Conservation (phyloP, 805 yeast genomes). For the Candida peoriensis region DNA sequence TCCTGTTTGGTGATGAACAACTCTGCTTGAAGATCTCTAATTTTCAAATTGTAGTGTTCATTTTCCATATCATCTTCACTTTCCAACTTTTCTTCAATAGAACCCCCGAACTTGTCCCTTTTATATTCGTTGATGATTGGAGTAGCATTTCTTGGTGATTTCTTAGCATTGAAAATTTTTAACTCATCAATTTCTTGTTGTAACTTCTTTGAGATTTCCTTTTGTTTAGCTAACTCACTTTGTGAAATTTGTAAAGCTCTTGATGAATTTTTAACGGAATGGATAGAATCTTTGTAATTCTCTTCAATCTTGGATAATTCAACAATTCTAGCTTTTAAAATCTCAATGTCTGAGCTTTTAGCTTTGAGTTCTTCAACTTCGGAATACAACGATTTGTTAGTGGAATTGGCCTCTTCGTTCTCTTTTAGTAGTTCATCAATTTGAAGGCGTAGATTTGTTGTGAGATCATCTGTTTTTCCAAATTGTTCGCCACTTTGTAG, state of each 20-base stretch:
- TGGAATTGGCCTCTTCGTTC: constrained; percentile 36
- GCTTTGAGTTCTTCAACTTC: constrained; percentile 29
- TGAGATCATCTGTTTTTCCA: constrained; percentile 13
- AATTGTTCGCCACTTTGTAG: neutral
- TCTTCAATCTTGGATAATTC: constrained; percentile 46
- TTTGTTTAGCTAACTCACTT: constrained; percentile 60
- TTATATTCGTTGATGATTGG: constrained; percentile 20
- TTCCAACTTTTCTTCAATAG: constrained; percentile 26
- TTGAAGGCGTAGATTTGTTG: constrained; percentile 42
- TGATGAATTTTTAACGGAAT: constrained; percentile 68
- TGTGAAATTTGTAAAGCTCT: constrained; percentile 72
- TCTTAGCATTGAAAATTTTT: constrained; percentile 44
- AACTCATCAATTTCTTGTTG: constrained; percentile 66
- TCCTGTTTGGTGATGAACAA: constrained; percentile 76
- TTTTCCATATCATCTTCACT: constrained; percentile 29
- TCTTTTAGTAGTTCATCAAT: constrained; percentile 49
- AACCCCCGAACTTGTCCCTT: constrained; percentile 21
- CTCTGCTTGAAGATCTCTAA: constrained; percentile 82
- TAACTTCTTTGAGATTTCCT: constrained; percentile 48
- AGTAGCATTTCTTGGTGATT: constrained; percentile 25
- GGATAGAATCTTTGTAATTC: constrained; percentile 67
- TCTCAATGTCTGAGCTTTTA: constrained; percentile 23
- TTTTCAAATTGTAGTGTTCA: constrained; percentile 67
- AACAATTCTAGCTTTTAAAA: constrained; percentile 25
- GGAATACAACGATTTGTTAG: constrained; percentile 28